Conservation (phyloP, 108 stramenopile species). For the Fragilaria crotonensis region DNA sequence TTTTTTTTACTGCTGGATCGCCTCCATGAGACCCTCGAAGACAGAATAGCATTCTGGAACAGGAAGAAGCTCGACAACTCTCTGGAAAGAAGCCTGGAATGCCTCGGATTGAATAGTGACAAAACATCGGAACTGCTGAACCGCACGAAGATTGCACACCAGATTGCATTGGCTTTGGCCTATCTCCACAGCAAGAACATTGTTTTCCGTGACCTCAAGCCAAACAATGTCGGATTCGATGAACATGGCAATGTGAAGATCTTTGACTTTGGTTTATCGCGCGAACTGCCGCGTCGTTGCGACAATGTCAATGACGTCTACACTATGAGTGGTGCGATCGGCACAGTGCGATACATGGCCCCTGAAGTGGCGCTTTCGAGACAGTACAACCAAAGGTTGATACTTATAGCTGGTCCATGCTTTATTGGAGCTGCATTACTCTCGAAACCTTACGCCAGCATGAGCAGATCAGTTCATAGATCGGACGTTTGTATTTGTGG, state of each 20-base stretch:
- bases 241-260: constrained; percentile 41
- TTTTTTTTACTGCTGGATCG: constrained; percentile 78
- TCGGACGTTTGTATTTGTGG: not conserved
- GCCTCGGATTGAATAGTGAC: not conserved
- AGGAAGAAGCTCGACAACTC: not conserved
- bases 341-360: constrained; percentile 54
- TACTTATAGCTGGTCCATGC: constrained; percentile 36
- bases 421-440: constrained; percentile 24
- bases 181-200: constrained; percentile 60
- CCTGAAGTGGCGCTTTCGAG: constrained; percentile 31
- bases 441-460: not conserved
- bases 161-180: constrained; percentile 63
- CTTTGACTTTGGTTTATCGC: constrained; percentile 65
- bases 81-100: not conserved
- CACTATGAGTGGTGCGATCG: constrained; percentile 56
- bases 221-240: constrained; percentile 4
- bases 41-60: constrained; percentile 44
- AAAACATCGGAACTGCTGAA: not conserved
- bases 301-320: constrained; percentile 22
- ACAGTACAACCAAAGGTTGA: constrained; percentile 37
- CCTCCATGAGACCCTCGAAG: constrained; percentile 65
- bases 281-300: constrained; percentile 32
- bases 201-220: constrained; percentile 57
- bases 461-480: not conserved
- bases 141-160: constrained; percentile 65